Percentiles rank a stretch among this genome's conserved stretches.
These are phyloP conservation scores for Globisporangium orthogonon DNA, from an alignment of 352 stramenopile genomes.

Conservation along the genomic window DNA sequence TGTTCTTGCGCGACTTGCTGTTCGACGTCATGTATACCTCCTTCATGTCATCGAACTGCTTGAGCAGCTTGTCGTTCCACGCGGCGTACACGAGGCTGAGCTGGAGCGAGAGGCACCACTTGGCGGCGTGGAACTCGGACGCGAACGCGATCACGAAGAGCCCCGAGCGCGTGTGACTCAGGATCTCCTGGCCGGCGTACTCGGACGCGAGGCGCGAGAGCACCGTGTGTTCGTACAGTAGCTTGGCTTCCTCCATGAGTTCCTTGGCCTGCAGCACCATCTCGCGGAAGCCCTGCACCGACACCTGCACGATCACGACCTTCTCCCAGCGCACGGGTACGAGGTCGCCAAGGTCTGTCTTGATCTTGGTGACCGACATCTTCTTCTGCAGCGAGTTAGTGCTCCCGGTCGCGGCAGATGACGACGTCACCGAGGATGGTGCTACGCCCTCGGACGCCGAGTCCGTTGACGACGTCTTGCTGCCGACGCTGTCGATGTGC, in stretches of 20 bases:
- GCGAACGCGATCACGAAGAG: conserved; percentile 82
- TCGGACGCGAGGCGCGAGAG: conserved; percentile 75
- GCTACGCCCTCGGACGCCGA: conserved; percentile 9
- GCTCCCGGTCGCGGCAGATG: background rate
- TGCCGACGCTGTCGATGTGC: conserved; percentile 13
- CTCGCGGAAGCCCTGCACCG: conserved; percentile 74
- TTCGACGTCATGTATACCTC: conserved; percentile 53
- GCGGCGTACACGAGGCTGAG: conserved; percentile 80
- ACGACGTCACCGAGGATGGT: conserved; percentile 1
- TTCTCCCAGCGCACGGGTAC: conserved; percentile 75
- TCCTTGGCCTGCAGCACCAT: conserved; percentile 74
- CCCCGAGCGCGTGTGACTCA: conserved; percentile 66
- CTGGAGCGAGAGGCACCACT: conserved; percentile 84
- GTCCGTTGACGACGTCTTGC: conserved; percentile 17
- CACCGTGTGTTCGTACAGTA: conserved; percentile 85
- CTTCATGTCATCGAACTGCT: conserved; percentile 77
- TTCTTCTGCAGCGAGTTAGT: conserved; percentile 39
- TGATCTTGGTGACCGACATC: conserved; percentile 54
- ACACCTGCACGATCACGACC: conserved; percentile 81
- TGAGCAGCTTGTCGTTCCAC: conserved; percentile 86
- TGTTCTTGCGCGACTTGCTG: conserved; percentile 67
- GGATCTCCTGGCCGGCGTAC: conserved; percentile 76
- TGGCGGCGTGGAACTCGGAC: conserved; percentile 82
- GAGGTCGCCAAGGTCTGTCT: conserved; percentile 73
- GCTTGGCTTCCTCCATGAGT: conserved; percentile 81